phyloP scores from a whole-genome alignment of 83 land plant species.

The Picea engelmannii region DNA sequence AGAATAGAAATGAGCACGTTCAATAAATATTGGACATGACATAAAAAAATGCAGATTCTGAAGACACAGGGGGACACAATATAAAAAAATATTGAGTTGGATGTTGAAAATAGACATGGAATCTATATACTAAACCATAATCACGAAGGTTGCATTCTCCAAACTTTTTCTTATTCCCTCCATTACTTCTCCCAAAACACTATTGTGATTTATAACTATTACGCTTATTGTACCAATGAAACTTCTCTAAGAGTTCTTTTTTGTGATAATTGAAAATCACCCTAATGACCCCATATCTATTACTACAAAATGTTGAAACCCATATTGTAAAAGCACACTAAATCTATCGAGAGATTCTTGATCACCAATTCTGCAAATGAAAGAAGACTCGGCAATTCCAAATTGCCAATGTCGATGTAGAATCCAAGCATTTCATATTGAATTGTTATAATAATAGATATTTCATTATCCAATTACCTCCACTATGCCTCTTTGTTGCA shows the following conservation, averaged over 20 bases:
- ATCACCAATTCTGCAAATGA: neutral
- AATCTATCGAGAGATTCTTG: neutral
- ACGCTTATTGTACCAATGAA: neutral
- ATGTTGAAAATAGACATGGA: neutral
- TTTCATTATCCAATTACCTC: neutral
- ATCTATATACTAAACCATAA: neutral
- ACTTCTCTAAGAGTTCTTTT: neutral
- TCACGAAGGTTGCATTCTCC: neutral
- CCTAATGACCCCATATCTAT: neutral
- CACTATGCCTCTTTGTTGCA: conserved; percentile 17
- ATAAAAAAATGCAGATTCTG: no score
- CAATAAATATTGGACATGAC: no score
- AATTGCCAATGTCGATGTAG: no score
- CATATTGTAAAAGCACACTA: neutral
- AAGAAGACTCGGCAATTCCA: neutral
- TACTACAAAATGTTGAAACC: neutral
- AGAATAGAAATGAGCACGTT: no score
- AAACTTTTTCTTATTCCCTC: neutral
- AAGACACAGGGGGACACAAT: no score
- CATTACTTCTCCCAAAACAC: no score
- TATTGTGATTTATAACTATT: no score
- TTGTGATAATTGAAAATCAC: neutral
- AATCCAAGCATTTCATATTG: no score
- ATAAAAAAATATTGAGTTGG: neutral
- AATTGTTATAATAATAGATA: no score